phyloP scores from a whole-genome alignment of 148 eudicot species.

The Drosera capensis region DNA sequence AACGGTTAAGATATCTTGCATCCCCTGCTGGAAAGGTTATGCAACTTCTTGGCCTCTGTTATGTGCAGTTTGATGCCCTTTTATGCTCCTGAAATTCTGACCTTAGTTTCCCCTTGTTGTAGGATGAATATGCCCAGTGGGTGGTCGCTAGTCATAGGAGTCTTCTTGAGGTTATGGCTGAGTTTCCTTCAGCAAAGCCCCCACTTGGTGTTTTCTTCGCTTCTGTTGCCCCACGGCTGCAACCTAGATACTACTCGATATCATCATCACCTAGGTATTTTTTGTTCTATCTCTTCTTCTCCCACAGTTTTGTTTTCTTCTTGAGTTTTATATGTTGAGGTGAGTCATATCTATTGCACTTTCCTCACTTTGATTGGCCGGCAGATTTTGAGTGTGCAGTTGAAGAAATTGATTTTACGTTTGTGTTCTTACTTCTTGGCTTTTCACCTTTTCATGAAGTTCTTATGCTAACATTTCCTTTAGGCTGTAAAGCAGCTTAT shows the following conservation, averaged over 20 bases:
- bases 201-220: conserved; percentile 98
- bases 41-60: not conserved
- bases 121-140: conserved; percentile 95
- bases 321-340: too few relatives aligned
- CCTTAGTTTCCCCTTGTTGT: conserved; percentile 11
- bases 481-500: too few relatives aligned
- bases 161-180: conserved; percentile 86
- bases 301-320: too few relatives aligned
- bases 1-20: conserved; percentile 66
- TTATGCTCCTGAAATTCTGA: conserved; percentile 2
- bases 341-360: too few relatives aligned
- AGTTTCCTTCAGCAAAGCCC: conserved; percentile 86
- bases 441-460: too few relatives aligned
- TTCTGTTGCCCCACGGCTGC: conserved; percentile 75
- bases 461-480: too few relatives aligned
- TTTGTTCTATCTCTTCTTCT: too few relatives aligned
- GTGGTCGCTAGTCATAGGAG: conserved; percentile 78
- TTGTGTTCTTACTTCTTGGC: too few relatives aligned
- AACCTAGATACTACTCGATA: conserved; percentile 92
- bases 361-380: too few relatives aligned
- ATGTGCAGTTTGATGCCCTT: not conserved
- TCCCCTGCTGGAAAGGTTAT: conserved; percentile 94
- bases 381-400: too few relatives aligned
- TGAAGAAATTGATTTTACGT: too few relatives aligned
- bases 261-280: conserved; percentile 88